Base-by-base conservation (phyloP, 805 yeast genomes). In the Saccharomycopsis olivae region DNA sequence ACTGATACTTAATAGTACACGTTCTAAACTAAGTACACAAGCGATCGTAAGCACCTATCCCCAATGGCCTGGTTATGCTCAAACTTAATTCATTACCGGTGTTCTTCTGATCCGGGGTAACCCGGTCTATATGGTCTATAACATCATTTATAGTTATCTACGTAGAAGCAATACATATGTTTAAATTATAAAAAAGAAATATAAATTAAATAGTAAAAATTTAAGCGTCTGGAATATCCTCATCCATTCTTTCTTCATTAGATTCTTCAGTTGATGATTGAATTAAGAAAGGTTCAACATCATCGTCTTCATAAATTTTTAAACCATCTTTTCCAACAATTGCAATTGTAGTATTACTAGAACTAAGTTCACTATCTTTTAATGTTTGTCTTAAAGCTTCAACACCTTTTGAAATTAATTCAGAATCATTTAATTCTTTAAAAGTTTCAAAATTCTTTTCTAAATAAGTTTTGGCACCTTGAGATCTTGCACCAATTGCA, bases 401-500 rank as follows among this genome's bases (percentile, higher is more conserved):
- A 51, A 92, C 77, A 3, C 94, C 97, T 52, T 78, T 87, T 32
- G 79, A 75, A 46, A 92, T 76, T 49, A 92, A 72, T 51, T 83
- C 78, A 52, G 86, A 94, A 31, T 75, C 62, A 29, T 70, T 64
- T 10, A 72, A 64, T 5, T 76, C 64, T 40, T 71, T 69, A 50
- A 85, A 83, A 23, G 67, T 65, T 28, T 83, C 86, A 55, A 78
- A 69, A 50, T 80, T 79, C 56, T 95, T 78, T 62, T 92, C 99
- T 56, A 92, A 65, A 52, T 86, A 92, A 2, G 99, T 92, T 65
- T 94, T 77, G 13, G 96, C 96, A 37, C 97, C 97, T 63, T 92
- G 99, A 2, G 97, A 89, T 57, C 99, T 75, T 8, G 99, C 97
- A 35, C 99, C 99, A 54, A 92, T 86, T 28, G 98, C 95, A 10